Base-by-base conservation (phyloP, 2,329 filamentous ascomycete genomes). In the Ophiocordyceps unilateralis region DNA sequence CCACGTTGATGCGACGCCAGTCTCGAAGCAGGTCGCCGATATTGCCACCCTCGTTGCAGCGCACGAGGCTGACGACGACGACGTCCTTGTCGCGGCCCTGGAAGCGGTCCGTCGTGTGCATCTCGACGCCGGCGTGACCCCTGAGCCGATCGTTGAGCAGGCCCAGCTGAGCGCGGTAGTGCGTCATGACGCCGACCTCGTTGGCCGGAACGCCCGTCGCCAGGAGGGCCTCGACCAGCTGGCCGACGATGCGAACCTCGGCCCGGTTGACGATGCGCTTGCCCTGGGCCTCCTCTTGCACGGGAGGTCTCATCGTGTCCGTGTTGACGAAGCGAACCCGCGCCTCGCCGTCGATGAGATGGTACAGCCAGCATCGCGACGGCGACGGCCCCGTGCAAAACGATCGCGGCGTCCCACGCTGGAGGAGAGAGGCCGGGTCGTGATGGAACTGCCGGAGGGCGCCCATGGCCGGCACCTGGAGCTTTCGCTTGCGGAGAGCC, bases 41-140 rank as follows among this genome's bases (percentile, higher is more conserved):
- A 41, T 73, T 76, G 48, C 79, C 76, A 1, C 74, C 72, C 20
- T 88, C 78, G 53, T 98, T 98, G 57, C 78, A 89, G 24, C 91
- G 76, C 14, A 96, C 91, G 24, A 93, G 79, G 44, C 78, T 85
- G 9, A 98, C 72, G 14, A 98, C 76, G 1, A 96, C 75, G 3
- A 93, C 80, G 55, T 94, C 87, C 58, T 98, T 98, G 62, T 98
- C 91, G 10, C 91, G 76, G 7, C 91, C 91, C 58, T 98, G 91
- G 60, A 94, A 98, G 39, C 89, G 86, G 62, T 98, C 91, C 3
- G 91, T 88, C 0, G 91, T 96, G 61, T 98, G 87, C 72, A 96
- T 87, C 61, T 98, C 91, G 1, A 98, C 78, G 2, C 74, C 73
- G 0, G 68, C 45, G 51, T 69, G 61, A 37, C 64, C 66, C 26